Percentiles rank a stretch among this genome's conserved stretches.
phyloP scores from a whole-genome alignment of 306 rosid genomes.

The Vigna unguiculata region DNA sequence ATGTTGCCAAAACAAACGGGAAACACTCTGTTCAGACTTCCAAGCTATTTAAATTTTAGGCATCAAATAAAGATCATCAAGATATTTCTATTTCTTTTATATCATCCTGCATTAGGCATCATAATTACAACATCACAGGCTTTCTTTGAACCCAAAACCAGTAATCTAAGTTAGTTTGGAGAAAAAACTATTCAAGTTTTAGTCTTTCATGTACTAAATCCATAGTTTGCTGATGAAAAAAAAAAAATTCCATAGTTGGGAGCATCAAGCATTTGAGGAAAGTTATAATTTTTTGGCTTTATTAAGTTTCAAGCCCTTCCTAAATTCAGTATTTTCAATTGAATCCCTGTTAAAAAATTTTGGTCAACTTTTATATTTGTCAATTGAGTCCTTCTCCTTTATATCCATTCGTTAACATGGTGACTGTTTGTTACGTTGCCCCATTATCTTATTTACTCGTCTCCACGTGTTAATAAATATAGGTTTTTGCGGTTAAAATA shows the following conservation, averaged over 20 bases:
- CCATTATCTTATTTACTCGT: too few relatives aligned
- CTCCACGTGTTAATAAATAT: too few relatives aligned
- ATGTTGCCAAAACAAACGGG: background rate
- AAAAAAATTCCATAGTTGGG: background rate
- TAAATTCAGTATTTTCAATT: too few relatives aligned
- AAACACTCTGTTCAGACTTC: background rate
- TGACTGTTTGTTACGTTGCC: too few relatives aligned
- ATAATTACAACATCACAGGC: background rate
- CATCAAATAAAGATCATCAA: conserved; percentile 4
- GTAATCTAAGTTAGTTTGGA: background rate
- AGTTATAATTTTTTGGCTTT: background rate
- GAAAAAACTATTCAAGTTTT: background rate
- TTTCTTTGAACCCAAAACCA: background rate
- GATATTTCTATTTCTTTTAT: background rate
- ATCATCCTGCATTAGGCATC: background rate
- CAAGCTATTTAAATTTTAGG: conserved; percentile 10
- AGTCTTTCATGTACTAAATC: background rate
- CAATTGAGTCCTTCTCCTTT: too few relatives aligned
- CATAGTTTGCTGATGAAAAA: too few relatives aligned
- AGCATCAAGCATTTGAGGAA: background rate
- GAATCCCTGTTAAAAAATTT: too few relatives aligned
- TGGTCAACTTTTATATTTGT: too few relatives aligned
- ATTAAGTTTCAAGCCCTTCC: too few relatives aligned
- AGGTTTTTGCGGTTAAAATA: too few relatives aligned
- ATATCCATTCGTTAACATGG: too few relatives aligned